Evolutionary conservation across 495 filamentous ascomycete species (phyloP), one percentile per base, ranked within the genome.

Genomic region (Daldinia vernicosa): DNA sequence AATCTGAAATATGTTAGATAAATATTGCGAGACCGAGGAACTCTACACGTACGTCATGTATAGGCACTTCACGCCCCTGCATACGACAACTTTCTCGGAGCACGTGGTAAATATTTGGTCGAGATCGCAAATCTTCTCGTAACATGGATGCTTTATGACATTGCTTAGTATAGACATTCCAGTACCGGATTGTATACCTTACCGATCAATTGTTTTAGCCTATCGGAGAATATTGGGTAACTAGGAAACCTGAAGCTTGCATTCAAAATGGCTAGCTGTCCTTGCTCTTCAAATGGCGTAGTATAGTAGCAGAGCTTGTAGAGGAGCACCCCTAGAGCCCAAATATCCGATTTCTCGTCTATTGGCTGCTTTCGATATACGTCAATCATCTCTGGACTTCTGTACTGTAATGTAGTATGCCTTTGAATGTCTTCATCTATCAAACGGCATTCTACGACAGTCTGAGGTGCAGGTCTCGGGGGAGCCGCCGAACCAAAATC

Each of bases 221-320:
- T 89, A 75, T 97, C 93, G 2, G 95, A 97, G 79, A 98, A 98
- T 22, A 84, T 76, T 30, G 95, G 95, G 74, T 98, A 92, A 45
- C 84, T 83, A 22, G 96, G 96, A 77, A 91, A 98, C 77, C 93
- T 95, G 88, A 92, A 99, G 74, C 87, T 96, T 43, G 96, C 95
- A 76, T 98, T 98, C 43, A 99, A 83, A 70, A 99, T 99, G n/a
- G 95, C 95, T 81, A 98, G 92, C 81, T 97, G 94, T 19, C 95
- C 95, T 72, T 95, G 92, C 62, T 98, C 96, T 80, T 99, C 95
- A 75, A 99, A 99, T 3, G 95, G 95, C 8, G 95, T 99, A 28
- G 96, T 99, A 82, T 98, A 99, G 83, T 98, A 99, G 82, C 95
- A 99, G 60, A 99, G 86, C 84, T 99, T 99, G 84, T 98, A 99